Evolutionary conservation across 352 stramenopile species (phyloP).

Genomic region (Globisporangium emineosum): DNA sequence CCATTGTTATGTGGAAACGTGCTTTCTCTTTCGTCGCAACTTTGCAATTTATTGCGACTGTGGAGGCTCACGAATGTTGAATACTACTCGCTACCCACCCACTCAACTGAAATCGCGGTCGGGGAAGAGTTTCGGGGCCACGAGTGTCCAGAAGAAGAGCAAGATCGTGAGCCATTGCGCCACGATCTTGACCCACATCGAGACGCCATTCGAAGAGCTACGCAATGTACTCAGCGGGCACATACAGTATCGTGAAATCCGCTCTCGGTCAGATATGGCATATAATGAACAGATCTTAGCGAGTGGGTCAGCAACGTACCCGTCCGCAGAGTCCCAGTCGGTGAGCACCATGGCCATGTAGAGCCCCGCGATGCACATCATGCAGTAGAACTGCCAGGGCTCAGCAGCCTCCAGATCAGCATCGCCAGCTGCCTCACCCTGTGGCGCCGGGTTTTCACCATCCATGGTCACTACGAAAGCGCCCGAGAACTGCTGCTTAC

Average conservation of each 20-base stretch:
- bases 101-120: conserved; percentile 86
- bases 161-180: conserved; percentile 93
- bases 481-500: conserved; percentile 13
- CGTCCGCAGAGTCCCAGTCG: conserved; percentile 89
- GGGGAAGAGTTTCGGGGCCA: conserved; percentile 93
- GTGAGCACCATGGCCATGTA: conserved; percentile 96
- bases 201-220: conserved; percentile 64
- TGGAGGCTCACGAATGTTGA: too few relatives aligned
- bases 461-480: conserved; percentile 46
- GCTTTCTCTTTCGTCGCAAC: too few relatives aligned
- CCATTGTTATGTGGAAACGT: too few relatives aligned
- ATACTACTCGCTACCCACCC: not conserved
- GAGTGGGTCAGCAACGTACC: too few relatives aligned
- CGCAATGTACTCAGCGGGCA: not conserved
- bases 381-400: conserved; percentile 93
- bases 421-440: not conserved
- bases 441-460: not conserved
- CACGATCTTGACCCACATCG: conserved; percentile 96
- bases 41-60: too few relatives aligned
- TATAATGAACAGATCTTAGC: too few relatives aligned
- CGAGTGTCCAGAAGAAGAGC: conserved; percentile 94
- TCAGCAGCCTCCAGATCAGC: conserved; percentile 40
- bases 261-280: too few relatives aligned
- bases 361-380: conserved; percentile 88
- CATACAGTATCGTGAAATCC: too few relatives aligned